Base-by-base conservation (phyloP, 305 asterid genomes). In the Fraxinus baroniana region DNA sequence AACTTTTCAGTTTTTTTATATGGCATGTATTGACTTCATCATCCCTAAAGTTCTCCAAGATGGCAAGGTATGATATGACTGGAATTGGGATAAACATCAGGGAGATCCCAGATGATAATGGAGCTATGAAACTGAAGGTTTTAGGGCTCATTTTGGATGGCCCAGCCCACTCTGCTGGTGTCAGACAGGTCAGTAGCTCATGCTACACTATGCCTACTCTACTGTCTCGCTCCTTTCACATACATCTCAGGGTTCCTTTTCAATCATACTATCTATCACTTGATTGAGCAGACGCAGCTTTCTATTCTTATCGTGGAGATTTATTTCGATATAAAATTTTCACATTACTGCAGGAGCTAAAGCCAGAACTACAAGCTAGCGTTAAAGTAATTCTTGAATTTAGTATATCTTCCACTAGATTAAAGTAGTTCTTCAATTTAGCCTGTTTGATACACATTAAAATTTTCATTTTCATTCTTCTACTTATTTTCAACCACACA, bases 1-100 rank as follows among this genome's bases (percentile, higher is more conserved):
- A 82, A 77, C 39, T 74, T 88, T 91, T 87, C 95, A 92, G 94
- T 93, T 84, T 89, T 90, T 90, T 93, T 88, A 86, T 93, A 79
- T 90, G 93, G 88, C 88, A 87, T 91, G 84, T 91, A 88, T 92
- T 91, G 90, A 87, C 90, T 90, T 84, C 89, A 74, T 93, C 91
- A 81, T 89, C 87, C 79, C 84, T 84, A 87, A 91, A 96, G 99
- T 91, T 96, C 90, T 91, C 99, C 86, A 93, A 94, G 97, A 94
- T 96, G 98, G 97, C 97, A 78, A 92, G 95, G 88, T 96, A 93
- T 84, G 99, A 96, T 88, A 96, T 96, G 92, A 90, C 97, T 82
- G 98, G 98, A 81, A 93, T 96, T 79, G 99, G 99, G 83, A 87
- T 96, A 86, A 96, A 96, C 91, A 90, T 96, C 79, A 90, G 97